Evolutionary conservation across 345 rosid genomes (phyloP).

Genomic region (Xanthoceras sorbifolium): DNA sequence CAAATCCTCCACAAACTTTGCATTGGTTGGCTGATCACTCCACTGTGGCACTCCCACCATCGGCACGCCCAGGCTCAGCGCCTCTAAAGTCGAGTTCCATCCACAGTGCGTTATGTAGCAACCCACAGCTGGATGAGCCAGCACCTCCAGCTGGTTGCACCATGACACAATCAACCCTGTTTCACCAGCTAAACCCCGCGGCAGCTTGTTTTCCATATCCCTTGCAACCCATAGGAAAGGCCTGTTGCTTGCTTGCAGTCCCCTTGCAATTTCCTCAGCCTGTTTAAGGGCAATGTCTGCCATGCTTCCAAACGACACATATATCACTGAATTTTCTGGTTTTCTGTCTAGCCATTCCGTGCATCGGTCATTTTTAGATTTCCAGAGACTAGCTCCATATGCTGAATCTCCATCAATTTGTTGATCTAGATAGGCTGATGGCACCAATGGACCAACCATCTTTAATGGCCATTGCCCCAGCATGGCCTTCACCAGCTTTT

Average conservation of each 20-base stretch:
- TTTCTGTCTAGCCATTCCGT: constrained; percentile 43
- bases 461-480: constrained; percentile 35
- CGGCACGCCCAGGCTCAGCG: constrained; percentile 45
- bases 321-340: constrained; percentile 37
- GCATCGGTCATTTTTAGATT: constrained; percentile 26
- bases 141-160: constrained; percentile 54
- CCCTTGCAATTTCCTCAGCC: constrained; percentile 45
- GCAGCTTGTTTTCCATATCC: constrained; percentile 32
- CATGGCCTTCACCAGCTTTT: constrained; percentile 37
- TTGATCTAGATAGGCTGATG: constrained; percentile 45
- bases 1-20: constrained; percentile 44
- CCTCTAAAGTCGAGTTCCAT: constrained; percentile 56
- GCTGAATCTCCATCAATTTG: constrained; percentile 41
- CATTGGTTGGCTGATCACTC: constrained; percentile 53
- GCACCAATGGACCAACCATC: constrained; percentile 52
- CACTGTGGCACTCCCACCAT: constrained; percentile 42
- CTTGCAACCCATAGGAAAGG: constrained; percentile 45
- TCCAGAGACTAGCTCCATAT: constrained; percentile 46
- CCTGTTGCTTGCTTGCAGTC: constrained; percentile 38
- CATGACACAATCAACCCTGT: constrained; percentile 40
- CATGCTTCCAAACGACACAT: constrained; percentile 63
- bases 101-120: constrained; percentile 55
- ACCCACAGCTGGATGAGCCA: constrained; percentile 44
- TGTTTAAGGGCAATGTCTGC: constrained; percentile 32
- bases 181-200: constrained; percentile 22